These are phyloP conservation scores for Tanacetum coccineum DNA, from an alignment of 129 eudicot species.

Conservation along the genomic window DNA sequence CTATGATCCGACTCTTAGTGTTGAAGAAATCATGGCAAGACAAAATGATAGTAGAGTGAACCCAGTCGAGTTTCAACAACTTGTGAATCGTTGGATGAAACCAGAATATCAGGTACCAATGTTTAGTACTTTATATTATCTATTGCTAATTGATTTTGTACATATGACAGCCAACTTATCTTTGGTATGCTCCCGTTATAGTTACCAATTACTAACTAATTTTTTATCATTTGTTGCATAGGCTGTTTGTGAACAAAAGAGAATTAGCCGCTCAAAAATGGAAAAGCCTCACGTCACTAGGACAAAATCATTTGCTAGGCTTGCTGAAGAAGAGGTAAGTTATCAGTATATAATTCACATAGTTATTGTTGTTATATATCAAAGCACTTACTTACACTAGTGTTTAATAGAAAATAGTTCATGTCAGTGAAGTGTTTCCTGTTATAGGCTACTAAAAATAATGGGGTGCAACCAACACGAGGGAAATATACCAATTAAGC, in stretches of 20 bases:
- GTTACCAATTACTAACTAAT: neutral
- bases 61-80: neutral
- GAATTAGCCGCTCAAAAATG: neutral
- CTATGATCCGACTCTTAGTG: neutral
- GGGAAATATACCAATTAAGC: neutral
- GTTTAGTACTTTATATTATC: neutral
- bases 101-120: neutral
- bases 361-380: neutral
- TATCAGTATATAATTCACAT: neutral
- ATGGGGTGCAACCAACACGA: neutral
- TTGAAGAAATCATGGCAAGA: neutral
- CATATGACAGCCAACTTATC: too few relatives aligned
- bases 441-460: neutral
- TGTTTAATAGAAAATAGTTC: neutral
- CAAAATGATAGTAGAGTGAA: neutral
- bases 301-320: constrained; percentile 10
- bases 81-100: neutral
- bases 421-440: neutral
- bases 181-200: too few relatives aligned
- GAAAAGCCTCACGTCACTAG: neutral
- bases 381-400: too few relatives aligned
- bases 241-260: neutral
- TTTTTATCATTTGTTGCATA: neutral
- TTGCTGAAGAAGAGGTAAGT: neutral
- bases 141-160: too few relatives aligned